Conservation (phyloP, 805 yeast species). For the Isabelozyma pseudorhagii region DNA sequence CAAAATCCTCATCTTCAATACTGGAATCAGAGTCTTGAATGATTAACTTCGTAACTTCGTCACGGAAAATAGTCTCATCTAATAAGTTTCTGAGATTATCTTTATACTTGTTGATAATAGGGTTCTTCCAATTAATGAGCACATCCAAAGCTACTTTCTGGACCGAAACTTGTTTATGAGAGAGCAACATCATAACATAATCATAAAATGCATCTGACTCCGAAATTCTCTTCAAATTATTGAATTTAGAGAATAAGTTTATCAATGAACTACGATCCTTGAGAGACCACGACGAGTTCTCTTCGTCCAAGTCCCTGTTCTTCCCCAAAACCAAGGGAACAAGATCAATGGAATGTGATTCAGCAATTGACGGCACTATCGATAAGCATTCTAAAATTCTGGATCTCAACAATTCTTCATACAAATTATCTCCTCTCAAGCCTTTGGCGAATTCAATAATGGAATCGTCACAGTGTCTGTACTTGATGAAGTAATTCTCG, state of each 20-base stretch:
- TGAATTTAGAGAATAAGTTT: conserved; percentile 62
- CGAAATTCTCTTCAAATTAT: conserved; percentile 53
- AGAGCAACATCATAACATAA: conserved; percentile 53
- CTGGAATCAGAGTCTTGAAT: conserved; percentile 45
- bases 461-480: conserved; percentile 29
- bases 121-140: conserved; percentile 60
- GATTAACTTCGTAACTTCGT: conserved; percentile 70
- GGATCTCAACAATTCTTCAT: conserved; percentile 47
- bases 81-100: conserved; percentile 72
- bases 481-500: conserved; percentile 21
- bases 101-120: conserved; percentile 59
- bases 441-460: conserved; percentile 34
- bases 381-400: conserved; percentile 58
- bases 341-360: conserved; percentile 52
- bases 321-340: conserved; percentile 54
- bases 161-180: conserved; percentile 56
- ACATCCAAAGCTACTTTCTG: conserved; percentile 75
- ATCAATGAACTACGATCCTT: conserved; percentile 58
- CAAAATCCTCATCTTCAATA: conserved; percentile 61
- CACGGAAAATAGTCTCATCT: conserved; percentile 82
- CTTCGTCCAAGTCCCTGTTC: conserved; percentile 12
- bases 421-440: conserved; percentile 32
- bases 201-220: conserved; percentile 52
- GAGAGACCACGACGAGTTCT: conserved; percentile 35
- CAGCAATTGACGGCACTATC: conserved; percentile 66